phyloP scores from a whole-genome alignment of 139 green algal genomes.

The Tetradesmus lagerheimii region DNA sequence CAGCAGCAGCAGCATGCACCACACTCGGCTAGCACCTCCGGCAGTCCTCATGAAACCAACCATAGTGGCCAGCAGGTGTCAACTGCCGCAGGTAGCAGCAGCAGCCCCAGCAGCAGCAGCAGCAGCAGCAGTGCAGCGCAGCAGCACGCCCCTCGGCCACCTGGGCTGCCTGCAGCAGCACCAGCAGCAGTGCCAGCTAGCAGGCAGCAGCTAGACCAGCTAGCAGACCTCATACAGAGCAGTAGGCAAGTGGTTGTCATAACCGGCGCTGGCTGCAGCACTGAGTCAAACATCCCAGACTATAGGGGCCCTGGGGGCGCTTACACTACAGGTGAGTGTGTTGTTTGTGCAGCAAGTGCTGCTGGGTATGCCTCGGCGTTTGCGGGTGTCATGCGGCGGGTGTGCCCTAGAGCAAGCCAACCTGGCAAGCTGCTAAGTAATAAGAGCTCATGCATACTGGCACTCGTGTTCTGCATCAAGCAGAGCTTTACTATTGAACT shows the following conservation, averaged over 20 bases:
- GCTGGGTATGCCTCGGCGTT: too few relatives aligned
- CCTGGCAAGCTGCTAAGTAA: too few relatives aligned
- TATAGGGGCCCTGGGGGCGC: conserved; percentile 90
- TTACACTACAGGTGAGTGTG: conserved; percentile 76
- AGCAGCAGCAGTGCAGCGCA: conserved; percentile 20
- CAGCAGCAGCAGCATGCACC: background rate
- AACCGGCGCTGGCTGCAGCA: conserved; percentile 77
- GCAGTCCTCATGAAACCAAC: background rate
- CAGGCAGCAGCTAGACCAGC: conserved; percentile 55
- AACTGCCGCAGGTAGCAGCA: conserved; percentile 58
- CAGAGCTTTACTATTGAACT: too few relatives aligned
- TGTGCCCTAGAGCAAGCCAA: too few relatives aligned
- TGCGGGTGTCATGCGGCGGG: too few relatives aligned
- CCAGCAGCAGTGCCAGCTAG: conserved; percentile 52
- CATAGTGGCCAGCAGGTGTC: background rate
- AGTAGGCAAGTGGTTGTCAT: conserved; percentile 43
- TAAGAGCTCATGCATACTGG: too few relatives aligned
- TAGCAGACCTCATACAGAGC: conserved; percentile 62
- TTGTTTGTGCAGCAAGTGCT: background rate
- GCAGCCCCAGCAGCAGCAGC: conserved; percentile 42
- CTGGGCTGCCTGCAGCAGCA: conserved; percentile 35
- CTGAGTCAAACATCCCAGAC: conserved; percentile 92
- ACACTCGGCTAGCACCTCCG: background rate
- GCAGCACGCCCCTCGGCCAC: background rate
- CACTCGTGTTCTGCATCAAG: too few relatives aligned